phyloP scores from a whole-genome alignment of 1,284 basidiomycete genomes.

The Heimioporus retisporus region DNA sequence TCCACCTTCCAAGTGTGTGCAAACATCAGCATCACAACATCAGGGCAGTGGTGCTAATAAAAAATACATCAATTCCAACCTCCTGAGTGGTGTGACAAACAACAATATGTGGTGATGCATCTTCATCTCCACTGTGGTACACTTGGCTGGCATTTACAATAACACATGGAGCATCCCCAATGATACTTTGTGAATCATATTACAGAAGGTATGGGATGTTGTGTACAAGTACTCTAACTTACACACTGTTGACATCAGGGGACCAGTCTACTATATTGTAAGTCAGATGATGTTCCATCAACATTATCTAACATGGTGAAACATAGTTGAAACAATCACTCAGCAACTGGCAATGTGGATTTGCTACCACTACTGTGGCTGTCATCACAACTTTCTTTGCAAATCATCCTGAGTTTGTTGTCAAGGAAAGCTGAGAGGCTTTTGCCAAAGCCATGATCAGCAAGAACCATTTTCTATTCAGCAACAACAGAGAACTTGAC shows the following conservation, averaged over 20 bases:
- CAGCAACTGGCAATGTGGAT: slow-evolving; percentile 4
- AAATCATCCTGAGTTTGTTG: neutral
- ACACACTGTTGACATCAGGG: neutral
- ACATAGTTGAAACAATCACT: slow-evolving; percentile 6
- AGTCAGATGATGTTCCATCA: neutral
- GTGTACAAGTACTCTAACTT: no score
- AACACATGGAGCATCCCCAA: neutral
- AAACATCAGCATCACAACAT: neutral
- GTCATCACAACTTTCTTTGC: slow-evolving; percentile 11
- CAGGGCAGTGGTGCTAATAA: neutral
- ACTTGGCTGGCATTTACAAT: neutral
- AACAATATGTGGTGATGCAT: neutral
- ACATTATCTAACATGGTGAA: neutral
- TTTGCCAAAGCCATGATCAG: slow-evolving; percentile 8
- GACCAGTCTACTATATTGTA: slow-evolving; percentile 10
- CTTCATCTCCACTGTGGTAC: neutral
- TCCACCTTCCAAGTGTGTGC: neutral
- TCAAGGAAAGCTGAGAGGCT: neutral
- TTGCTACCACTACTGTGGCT: slow-evolving; percentile 3
- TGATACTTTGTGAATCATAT: neutral
- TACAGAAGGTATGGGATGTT: neutral
- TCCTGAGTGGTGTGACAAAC: neutral
- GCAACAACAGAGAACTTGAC: slow-evolving; percentile 7
- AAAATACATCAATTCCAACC: neutral
- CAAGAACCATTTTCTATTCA: slow-evolving; percentile 10